Evolutionary conservation across 352 stramenopile genomes (phyloP).

Genomic region (Globisporangium viniferum): DNA sequence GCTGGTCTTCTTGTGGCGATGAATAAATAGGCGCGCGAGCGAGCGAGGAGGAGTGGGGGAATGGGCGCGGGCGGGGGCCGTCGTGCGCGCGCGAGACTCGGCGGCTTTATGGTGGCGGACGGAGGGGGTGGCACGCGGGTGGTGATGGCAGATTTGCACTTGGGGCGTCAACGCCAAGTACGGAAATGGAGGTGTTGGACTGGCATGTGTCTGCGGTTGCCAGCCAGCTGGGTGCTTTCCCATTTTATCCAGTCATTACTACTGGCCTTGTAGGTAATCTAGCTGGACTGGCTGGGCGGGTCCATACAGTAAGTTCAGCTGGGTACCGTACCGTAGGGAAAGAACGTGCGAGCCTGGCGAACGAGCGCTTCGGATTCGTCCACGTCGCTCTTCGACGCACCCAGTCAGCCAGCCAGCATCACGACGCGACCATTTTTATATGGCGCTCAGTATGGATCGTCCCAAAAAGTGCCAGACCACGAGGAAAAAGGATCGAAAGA

Average conservation of each 20-base stretch:
- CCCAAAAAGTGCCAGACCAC: neutral
- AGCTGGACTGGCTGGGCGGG: neutral
- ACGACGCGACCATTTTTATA: slow-evolving; percentile 1
- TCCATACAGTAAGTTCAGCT: slow-evolving; percentile 4
- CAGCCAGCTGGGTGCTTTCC: neutral
- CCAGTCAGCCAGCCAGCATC: neutral
- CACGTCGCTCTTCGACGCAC: slow-evolving; percentile 8
- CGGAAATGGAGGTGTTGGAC: neutral
- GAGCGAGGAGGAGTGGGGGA: neutral
- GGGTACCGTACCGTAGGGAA: neutral
- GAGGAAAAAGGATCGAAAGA: neutral
- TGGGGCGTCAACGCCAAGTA: slow-evolving; percentile 11
- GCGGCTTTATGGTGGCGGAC: slow-evolving; percentile 7
- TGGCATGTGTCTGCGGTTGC: neutral
- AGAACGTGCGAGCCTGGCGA: slow-evolving; percentile 10
- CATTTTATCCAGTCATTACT: slow-evolving; percentile 16
- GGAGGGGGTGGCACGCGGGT: neutral
- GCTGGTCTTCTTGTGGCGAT: neutral
- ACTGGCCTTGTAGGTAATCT: neutral
- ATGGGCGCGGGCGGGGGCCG: neutral
- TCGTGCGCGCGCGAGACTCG: slow-evolving; percentile 1
- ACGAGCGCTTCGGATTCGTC: slow-evolving; percentile 10
- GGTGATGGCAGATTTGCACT: neutral
- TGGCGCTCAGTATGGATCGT: slow-evolving; percentile 6
- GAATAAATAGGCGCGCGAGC: slow-evolving; percentile 9